These are phyloP conservation scores for Nannochloropsis granulata DNA, from an alignment of 108 stramenopile genomes.

Conservation along the genomic window DNA sequence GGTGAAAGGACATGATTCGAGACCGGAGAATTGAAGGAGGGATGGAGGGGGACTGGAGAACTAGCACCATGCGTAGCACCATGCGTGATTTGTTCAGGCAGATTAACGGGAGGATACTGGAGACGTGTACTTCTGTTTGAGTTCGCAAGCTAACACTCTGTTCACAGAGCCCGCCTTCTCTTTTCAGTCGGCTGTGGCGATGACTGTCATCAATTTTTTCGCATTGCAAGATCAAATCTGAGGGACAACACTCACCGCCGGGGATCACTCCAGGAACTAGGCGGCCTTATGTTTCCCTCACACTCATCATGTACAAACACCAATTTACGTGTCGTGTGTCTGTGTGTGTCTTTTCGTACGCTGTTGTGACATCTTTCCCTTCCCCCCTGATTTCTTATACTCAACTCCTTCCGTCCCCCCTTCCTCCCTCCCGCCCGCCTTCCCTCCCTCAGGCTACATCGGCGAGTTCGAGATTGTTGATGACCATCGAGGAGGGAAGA, in stretches of 20 bases:
- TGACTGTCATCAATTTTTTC: background rate
- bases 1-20: too few species aligned
- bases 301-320: constrained; percentile 49
- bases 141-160: background rate
- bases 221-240: background rate
- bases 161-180: background rate
- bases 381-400: background rate
- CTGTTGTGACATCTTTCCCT: constrained; percentile 21
- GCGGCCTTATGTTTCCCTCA: constrained; percentile 1
- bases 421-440: background rate
- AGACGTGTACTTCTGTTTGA: background rate
- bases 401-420: background rate
- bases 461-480: constrained; percentile 99
- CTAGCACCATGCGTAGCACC: too few species aligned
- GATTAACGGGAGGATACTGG: too few species aligned
- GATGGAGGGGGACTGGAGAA: too few species aligned
- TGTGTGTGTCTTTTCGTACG: constrained; percentile 34
- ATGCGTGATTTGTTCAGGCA: too few species aligned
- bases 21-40: too few species aligned
- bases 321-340: background rate
- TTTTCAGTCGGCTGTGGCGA: background rate
- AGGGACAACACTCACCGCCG: background rate
- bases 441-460: constrained; percentile 79
- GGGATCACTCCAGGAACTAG: background rate
- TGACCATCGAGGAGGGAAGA: constrained; percentile 97